These are phyloP conservation scores for Russula ochroleuca DNA, from an alignment of 768 basidiomycete genomes.

Conservation along the genomic window DNA sequence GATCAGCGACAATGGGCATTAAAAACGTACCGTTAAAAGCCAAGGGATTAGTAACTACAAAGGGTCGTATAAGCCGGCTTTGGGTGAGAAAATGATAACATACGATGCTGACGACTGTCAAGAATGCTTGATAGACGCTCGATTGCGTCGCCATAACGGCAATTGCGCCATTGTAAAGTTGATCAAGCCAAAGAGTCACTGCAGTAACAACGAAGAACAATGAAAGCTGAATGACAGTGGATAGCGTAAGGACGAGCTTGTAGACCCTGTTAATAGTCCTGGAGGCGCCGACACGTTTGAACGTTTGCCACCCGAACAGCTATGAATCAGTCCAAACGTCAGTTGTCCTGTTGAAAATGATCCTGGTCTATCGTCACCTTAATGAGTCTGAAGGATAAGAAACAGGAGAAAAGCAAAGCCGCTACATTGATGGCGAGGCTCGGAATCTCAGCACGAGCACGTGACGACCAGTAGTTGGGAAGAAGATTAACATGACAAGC, in stretches of 20 bases:
- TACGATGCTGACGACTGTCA: constrained; percentile 57
- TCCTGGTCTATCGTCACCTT: constrained; percentile 45
- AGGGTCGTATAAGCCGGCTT: constrained; percentile 11
- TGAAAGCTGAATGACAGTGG: constrained; percentile 70
- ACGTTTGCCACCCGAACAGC: constrained; percentile 83
- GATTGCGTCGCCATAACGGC: constrained; percentile 47
- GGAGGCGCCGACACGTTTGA: constrained; percentile 79
- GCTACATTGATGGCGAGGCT: constrained; percentile 59
- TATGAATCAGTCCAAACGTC: constrained; percentile 29
- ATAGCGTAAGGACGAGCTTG: constrained; percentile 63
- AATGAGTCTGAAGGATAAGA: constrained; percentile 69
- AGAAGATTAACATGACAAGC: constrained; percentile 58
- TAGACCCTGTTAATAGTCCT: constrained; percentile 69
- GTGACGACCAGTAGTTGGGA: constrained; percentile 59
- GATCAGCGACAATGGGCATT: background rate
- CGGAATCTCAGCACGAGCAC: constrained; percentile 57
- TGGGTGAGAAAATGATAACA: constrained; percentile 32
- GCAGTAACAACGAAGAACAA: constrained; percentile 72
- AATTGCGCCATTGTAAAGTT: constrained; percentile 62
- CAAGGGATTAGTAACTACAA: constrained; percentile 62
- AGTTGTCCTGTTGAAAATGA: background rate
- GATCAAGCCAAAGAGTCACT: constrained; percentile 73
- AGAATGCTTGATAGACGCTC: constrained; percentile 50
- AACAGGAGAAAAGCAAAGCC: constrained; percentile 54
- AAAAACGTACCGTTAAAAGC: constrained; percentile 50